Base-by-base conservation (phyloP, 2,329 filamentous ascomycete genomes). In the Epicoccum sorghinum region DNA sequence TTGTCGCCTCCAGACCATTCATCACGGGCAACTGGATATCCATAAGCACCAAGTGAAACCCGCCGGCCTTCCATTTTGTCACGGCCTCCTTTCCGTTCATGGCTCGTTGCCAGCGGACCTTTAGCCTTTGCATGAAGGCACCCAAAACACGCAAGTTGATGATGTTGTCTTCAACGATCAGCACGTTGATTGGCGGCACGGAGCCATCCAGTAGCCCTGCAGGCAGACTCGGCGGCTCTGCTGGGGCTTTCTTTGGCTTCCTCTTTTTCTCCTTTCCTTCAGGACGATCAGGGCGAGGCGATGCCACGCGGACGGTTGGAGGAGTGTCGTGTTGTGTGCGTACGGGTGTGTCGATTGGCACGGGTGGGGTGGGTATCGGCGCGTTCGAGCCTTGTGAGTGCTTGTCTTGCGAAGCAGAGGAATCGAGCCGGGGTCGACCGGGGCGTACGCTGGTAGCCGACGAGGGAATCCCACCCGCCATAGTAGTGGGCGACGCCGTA, bases 111-210 rank as follows among this genome's bases (percentile, higher is more conserved):
- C 93, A 98, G 30, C 95, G 86, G 6, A 99, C 95, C 70, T 96
- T 97, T 44, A 99, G 82, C 43, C 92, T 84, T 78, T 97, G 96
- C 82, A 98, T 93, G 69, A 99, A 96, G 1, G 93, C 92, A 71
- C 97, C 93, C 32, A 99, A 80, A 8, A 99, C 86, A 68, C 91
- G 90, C 63, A 98, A 80, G 71, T 98, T 99, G 82, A 99, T 98
- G 60, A 95, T 92, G 75, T 99, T 99, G 78, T 99, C 95, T 78
- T 99, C 95, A 12, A 99, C 95, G 57, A 99, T 96, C 38, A 99
- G 82, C 7, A 98, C 93, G 65, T 96, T 98, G 78, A 99, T 98
- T 1, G 95, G 93, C 7, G 95, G 95, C 0, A 98, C 91, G 1
- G 87, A 87, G 48, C 88, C 89, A 63, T 93, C 91, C 25, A 96